phyloP scores from a whole-genome alignment of 495 filamentous ascomycete species.

The Gamarada debralockiae region DNA sequence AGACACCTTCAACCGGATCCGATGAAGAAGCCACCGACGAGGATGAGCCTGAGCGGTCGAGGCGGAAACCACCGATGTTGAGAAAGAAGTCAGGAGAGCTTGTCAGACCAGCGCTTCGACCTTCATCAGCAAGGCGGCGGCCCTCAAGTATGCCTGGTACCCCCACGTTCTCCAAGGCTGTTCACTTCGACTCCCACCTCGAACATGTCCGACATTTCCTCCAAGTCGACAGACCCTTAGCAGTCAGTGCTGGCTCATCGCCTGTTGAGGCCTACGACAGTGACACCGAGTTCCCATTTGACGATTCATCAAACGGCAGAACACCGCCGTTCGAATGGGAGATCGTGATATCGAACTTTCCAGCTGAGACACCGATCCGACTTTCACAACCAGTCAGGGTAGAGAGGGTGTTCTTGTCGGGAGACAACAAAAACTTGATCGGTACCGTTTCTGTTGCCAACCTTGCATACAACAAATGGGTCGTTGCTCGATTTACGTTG shows the following conservation, averaged over 20 bases:
- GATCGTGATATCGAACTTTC: constrained; percentile 79
- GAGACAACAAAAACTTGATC: constrained; percentile 78
- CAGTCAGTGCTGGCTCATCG: constrained; percentile 93
- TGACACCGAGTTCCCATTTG: constrained; percentile 85
- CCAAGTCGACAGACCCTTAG: constrained; percentile 86
- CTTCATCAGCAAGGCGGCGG: constrained; percentile 62
- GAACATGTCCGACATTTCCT: constrained; percentile 95
- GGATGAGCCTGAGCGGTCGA: constrained; percentile 48
- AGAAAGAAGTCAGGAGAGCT: constrained; percentile 98
- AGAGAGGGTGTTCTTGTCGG: constrained; percentile 80
- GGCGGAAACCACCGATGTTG: constrained; percentile 76
- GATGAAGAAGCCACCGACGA: constrained; percentile 58
- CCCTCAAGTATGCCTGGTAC: constrained; percentile 97
- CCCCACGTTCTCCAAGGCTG: constrained; percentile 88
- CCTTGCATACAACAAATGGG: constrained; percentile 82
- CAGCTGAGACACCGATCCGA: constrained; percentile 59
- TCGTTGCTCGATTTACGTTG: constrained; percentile 88
- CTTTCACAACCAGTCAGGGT: constrained; percentile 64
- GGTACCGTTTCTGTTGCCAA: constrained; percentile 84
- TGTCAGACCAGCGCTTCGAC: constrained; percentile 86
- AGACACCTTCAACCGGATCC: constrained; percentile 53
- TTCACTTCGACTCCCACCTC: constrained; percentile 91
- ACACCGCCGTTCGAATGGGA: constrained; percentile 75
- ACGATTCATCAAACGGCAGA: constrained; percentile 36
- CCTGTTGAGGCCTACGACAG: constrained; percentile 82